These are phyloP conservation scores for Aeminium ludgeri DNA, from an alignment of 495 filamentous ascomycete species.

Conservation along the genomic window DNA sequence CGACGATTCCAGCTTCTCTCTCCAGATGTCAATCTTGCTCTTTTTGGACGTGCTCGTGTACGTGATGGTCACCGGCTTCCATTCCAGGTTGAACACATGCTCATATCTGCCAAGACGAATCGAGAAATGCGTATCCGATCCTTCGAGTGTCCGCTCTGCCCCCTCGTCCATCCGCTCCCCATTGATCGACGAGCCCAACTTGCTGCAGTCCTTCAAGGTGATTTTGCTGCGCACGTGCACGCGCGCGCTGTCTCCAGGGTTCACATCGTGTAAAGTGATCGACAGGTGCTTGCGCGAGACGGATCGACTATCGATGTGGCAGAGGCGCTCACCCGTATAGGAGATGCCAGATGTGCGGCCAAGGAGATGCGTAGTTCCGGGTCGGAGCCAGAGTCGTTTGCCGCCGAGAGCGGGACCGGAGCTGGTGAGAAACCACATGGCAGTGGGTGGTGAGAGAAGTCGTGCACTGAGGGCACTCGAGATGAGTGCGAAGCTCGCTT, in stretches of 20 bases:
- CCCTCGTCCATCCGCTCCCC: conserved; percentile 44
- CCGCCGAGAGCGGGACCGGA: conserved; percentile 22
- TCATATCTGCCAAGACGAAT: conserved; percentile 51
- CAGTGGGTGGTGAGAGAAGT: background rate
- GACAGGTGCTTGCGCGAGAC: conserved; percentile 84
- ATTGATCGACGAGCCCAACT: conserved; percentile 64
- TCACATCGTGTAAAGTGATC: conserved; percentile 50
- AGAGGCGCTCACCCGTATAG: conserved; percentile 6
- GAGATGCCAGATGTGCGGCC: conserved; percentile 20
- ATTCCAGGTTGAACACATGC: conserved; percentile 47
- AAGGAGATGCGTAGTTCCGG: conserved; percentile 21
- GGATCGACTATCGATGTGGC: conserved; percentile 41
- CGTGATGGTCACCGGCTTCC: conserved; percentile 64
- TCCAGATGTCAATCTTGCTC: conserved; percentile 42
- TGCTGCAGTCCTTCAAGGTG: conserved; percentile 41
- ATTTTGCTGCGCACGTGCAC: conserved; percentile 49
- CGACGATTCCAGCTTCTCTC: conserved; percentile 52
- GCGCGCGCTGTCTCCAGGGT: conserved; percentile 48
- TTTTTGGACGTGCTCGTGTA: conserved; percentile 68
- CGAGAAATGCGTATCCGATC: conserved; percentile 33
- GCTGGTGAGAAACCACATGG: conserved; percentile 26
- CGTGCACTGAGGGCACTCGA: too few species aligned
- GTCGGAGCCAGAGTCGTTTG: conserved; percentile 25
- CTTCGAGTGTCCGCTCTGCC: conserved; percentile 21
- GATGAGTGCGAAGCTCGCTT: too few species aligned